These are phyloP conservation scores for Fusarium robinianum DNA, from an alignment of 2,329 filamentous ascomycete species.

Conservation along the genomic window DNA sequence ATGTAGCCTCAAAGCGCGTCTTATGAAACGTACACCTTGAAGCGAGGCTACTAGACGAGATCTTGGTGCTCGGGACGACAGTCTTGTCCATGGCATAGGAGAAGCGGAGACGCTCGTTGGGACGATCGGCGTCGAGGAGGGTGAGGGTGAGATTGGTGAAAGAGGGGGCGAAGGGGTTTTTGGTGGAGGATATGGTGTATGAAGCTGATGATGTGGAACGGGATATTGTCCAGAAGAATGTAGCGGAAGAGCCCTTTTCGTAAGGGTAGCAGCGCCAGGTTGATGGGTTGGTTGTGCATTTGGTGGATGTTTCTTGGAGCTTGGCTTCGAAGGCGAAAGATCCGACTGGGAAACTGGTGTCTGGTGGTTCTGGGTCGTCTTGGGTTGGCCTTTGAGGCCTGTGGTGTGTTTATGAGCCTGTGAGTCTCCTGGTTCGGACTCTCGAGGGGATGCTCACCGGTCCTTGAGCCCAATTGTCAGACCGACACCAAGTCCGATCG, in stretches of 20 bases:
- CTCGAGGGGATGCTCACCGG: conserved; percentile 36
- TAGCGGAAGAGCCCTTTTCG: conserved; percentile 48
- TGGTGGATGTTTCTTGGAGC: conserved; percentile 56
- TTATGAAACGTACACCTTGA: conserved; percentile 62
- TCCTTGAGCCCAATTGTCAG: conserved; percentile 47
- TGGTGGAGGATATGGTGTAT: conserved; percentile 59
- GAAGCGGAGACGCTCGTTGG: conserved; percentile 63
- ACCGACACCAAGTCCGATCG: conserved; percentile 47
- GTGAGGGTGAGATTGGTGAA: conserved; percentile 59
- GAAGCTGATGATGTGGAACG: conserved; percentile 43
- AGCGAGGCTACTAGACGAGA: conserved; percentile 49
- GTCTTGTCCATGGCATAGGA: conserved; percentile 56
- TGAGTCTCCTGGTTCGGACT: background rate
- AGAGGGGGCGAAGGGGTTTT: conserved; percentile 59
- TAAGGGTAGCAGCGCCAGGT: conserved; percentile 69
- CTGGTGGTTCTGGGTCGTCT: conserved; percentile 13
- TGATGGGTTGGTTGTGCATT: conserved; percentile 60
- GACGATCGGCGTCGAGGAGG: conserved; percentile 51
- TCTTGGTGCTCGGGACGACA: conserved; percentile 52
- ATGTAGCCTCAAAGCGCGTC: conserved; percentile 58
- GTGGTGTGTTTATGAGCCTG: conserved; percentile 5
- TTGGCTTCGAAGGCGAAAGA: conserved; percentile 65
- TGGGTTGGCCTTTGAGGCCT: no score
- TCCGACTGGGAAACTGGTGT: conserved; percentile 60
- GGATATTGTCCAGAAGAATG: conserved; percentile 66